Conservation (phyloP, 2,329 filamentous ascomycete species). For the Lasiodiplodia sp. region DNA sequence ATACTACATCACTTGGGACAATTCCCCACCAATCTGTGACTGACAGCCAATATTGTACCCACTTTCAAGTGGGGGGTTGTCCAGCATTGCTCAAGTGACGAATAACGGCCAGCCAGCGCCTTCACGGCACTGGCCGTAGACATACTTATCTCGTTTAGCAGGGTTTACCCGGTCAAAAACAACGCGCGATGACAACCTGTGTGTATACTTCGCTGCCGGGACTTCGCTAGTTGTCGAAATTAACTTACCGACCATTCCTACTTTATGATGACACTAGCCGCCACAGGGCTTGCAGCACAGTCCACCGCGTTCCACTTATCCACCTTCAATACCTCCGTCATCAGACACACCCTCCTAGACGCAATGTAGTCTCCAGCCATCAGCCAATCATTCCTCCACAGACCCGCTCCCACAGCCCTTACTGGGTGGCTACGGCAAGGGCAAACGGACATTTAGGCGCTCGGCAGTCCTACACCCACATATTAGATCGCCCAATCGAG, state of each 20-base stretch:
- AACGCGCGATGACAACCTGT: background rate
- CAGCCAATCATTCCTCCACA: conserved; percentile 1
- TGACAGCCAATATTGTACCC: background rate
- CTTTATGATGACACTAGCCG: background rate
- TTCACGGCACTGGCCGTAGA: background rate
- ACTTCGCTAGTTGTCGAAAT: background rate
- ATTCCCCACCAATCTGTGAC: background rate
- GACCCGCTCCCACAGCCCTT: background rate
- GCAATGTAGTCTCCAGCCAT: background rate
- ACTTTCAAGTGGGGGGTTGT: background rate
- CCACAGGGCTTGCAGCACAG: too few relatives aligned
- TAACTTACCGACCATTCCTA: background rate
- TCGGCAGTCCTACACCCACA: background rate
- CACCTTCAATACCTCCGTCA: background rate
- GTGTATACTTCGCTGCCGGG: background rate
- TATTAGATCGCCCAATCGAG: conserved; percentile 9
- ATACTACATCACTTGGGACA: background rate
- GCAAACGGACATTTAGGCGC: background rate
- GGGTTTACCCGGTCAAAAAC: conserved; percentile 2
- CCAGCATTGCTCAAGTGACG: conserved; percentile 6
- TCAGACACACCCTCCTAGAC: conserved; percentile 4
- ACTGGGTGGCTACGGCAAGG: background rate
- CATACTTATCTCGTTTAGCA: conserved; percentile 9
- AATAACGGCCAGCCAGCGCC: background rate
- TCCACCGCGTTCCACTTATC: background rate